Base-by-base conservation (phyloP, 768 basidiomycete species). In the Candolleomyces aberdarensis region DNA sequence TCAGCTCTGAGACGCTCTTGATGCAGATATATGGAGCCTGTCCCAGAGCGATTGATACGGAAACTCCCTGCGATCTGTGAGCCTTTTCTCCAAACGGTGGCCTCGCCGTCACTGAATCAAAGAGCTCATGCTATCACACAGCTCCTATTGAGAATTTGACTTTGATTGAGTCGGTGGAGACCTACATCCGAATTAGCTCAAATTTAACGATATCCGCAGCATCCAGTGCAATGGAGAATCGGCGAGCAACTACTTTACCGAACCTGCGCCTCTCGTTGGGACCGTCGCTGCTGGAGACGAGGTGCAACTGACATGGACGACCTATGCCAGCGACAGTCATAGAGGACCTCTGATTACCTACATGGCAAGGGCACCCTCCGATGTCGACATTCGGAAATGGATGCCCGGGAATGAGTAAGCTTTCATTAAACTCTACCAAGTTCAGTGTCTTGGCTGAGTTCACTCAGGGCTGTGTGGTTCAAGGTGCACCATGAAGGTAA, bases 271-370 rank as follows among this genome's bases (percentile, higher is more conserved):
- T 6, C 41, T 57, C 20, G 56, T 57, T 5, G 75, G 72, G 3
- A 77, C 75, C 2, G 71, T 77, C 22, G 69, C 77, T 2, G 75
- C 80, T 4, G 80, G 79, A 7, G 71, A 73, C 15, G 65, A 70
- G 29, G 67, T 80, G 22, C 66, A 72, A n/a, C 66, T 80, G 40
- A 77, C 79, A 68, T 80, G 77, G 78, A 31, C 32, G 17, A 59
- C 22, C 3, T 9, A n/a, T 22, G 26, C 47, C 52, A 17, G 20
- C 43, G 36, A 36, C 36, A 55, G 36, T 11, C 19, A 48, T 6
- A 43, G 75, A 72, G 79, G 80, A 10, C 80, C 77, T 0, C 69
- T 80, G 64, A 75, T 80, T 63, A 81, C 80, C 0, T 80, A 79
- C 63, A 75, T 80, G 74, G 80, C 79, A 1, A 72, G 72, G 26